phyloP scores from a whole-genome alignment of 768 basidiomycete species.

The Brasilioporus rufonigricans region DNA sequence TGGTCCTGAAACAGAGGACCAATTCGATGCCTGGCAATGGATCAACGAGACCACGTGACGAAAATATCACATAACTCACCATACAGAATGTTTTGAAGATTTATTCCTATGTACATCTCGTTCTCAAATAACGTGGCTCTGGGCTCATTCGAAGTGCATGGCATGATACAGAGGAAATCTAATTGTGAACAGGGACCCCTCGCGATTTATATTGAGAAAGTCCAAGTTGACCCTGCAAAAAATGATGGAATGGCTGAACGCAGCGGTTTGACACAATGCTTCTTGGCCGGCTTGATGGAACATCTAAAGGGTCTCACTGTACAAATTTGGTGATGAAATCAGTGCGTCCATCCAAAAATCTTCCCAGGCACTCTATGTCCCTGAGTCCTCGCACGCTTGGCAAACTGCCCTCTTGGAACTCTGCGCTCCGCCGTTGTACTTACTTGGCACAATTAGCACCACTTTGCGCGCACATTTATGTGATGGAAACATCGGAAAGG shows the following conservation, averaged over 20 bases:
- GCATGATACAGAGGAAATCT: background rate
- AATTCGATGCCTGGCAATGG: conserved; percentile 12
- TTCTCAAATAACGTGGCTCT: conserved; percentile 1
- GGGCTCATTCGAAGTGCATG: background rate
- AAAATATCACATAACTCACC: background rate
- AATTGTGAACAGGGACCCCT: background rate
- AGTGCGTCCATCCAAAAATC: background rate
- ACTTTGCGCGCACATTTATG: too few species aligned
- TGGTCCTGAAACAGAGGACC: conserved; percentile 15
- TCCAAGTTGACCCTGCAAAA: background rate
- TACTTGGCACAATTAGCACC: too few species aligned
- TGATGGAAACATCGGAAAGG: too few species aligned
- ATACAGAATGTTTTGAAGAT: conserved; percentile 16
- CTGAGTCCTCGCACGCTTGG: background rate
- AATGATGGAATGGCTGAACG: background rate
- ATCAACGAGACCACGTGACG: background rate
- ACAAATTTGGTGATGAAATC: background rate
- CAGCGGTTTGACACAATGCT: background rate
- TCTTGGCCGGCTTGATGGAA: background rate
- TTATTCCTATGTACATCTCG: conserved; percentile 11
- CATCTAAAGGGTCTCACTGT: background rate
- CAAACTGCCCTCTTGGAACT: background rate
- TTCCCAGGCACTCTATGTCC: background rate
- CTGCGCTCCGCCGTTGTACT: background rate
- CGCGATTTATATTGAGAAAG: background rate